Conservation (phyloP, 139 green algal species). For the Zygnema cylindricum region DNA sequence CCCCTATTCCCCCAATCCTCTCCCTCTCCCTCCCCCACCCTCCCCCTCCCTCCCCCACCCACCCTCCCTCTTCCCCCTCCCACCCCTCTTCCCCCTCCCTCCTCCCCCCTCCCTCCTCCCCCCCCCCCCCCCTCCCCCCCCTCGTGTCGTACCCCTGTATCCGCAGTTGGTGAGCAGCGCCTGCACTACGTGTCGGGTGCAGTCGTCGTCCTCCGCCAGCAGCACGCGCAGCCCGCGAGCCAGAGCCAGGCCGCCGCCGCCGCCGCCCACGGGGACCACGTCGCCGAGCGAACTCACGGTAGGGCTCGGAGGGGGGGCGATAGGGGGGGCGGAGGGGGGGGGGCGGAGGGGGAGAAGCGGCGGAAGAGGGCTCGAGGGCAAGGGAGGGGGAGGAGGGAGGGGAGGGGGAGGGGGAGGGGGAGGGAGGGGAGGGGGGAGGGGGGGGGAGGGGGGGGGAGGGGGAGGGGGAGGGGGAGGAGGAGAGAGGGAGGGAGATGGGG, state of each 20-base stretch:
- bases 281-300: not conserved
- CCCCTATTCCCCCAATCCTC: not conserved
- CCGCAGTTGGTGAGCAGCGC: constrained; percentile 51
- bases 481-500: not conserved
- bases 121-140: not conserved
- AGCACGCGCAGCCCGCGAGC: constrained; percentile 47
- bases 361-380: not conserved
- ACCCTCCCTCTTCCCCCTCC: not conserved
- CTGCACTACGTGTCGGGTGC: constrained; percentile 48
- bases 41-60: not conserved
- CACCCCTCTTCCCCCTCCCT: no score
- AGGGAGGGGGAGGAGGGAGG: not conserved
- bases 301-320: not conserved
- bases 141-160: constrained; percentile 41
- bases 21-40: not conserved
- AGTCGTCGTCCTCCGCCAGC: constrained; percentile 61
- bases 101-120: not conserved
- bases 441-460: not conserved
- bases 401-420: not conserved
- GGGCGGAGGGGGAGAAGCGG: not conserved
- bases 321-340: no score
- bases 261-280: not conserved
- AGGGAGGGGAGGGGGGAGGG: not conserved
- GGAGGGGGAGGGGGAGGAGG: not conserved
- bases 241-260: constrained; percentile 5